phyloP scores from a whole-genome alignment of 495 filamentous ascomycete species.

The Aspergillus affinis region DNA sequence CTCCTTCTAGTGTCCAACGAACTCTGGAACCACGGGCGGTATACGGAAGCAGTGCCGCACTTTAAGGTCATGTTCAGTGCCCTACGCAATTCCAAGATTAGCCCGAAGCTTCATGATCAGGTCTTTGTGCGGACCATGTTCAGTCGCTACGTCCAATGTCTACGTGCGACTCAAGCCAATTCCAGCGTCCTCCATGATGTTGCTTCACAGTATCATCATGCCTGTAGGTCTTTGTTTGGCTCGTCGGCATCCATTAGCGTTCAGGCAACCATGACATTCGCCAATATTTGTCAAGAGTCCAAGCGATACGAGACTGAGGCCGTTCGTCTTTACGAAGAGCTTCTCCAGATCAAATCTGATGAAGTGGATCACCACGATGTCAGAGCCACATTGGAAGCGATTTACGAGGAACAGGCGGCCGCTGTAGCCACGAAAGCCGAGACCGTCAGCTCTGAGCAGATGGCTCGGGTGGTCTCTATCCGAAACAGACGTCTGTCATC shows the following conservation, averaged over 20 bases:
- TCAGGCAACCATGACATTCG: conserved; percentile 34
- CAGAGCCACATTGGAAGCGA: conserved; percentile 32
- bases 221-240: conserved; percentile 33
- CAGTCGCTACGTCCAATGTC: conserved; percentile 32
- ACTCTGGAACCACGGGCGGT: conserved; percentile 36
- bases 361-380: conserved; percentile 36
- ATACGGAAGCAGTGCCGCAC: conserved; percentile 33
- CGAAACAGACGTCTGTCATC: conserved; percentile 29
- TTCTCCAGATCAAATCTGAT: conserved; percentile 28
- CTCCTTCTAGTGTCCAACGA: conserved; percentile 39
- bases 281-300: conserved; percentile 37
- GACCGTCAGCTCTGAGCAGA: conserved; percentile 24
- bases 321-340: conserved; percentile 31
- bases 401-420: conserved; percentile 35
- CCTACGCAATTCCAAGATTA: conserved; percentile 30
- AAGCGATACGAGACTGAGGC: conserved; percentile 36
- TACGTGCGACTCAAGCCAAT: conserved; percentile 32
- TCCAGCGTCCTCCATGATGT: conserved; percentile 33
- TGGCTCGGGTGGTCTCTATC: conserved; percentile 27
- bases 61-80: conserved; percentile 36
- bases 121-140: conserved; percentile 33
- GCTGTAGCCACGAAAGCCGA: conserved; percentile 20
- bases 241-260: conserved; percentile 37
- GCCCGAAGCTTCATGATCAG: conserved; percentile 30
- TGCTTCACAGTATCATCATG: conserved; percentile 33